Base-by-base conservation (phyloP, 2,329 filamentous ascomycete species). In the Cercospora citrullina region DNA sequence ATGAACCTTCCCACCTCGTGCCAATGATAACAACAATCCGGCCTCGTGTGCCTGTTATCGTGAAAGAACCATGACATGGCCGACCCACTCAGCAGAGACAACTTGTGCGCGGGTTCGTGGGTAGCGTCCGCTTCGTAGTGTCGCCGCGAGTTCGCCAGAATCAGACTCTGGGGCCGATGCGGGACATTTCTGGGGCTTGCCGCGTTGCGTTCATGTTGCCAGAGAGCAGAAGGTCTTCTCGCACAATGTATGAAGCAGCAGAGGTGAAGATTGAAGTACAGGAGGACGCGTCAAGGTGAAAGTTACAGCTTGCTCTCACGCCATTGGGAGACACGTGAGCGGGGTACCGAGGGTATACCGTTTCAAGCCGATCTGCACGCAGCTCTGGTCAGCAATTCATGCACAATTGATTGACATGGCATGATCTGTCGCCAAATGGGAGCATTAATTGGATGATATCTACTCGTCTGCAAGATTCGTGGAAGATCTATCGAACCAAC, bases 281-380 rank as follows among this genome's bases (percentile, higher is more conserved):
- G 39, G 57, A 51, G 14, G 26, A 57, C 62, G 48, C 62, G 62
- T 64, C 55, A 33, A 28, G 23, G 28, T 30, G 30, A 36, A 26
- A 53, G 33, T 42, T 39, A 16, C 14, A 30, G 31, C 33, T 14
- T 51, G 8, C 33, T 48, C 45, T 63, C 45, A 55, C 51, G 63
- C 63, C 39, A 51, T 60, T 48, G 64, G 9, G 64, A 23, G 28
- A 65, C 33, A 26, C 28, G 30, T 55, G 63, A 58, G 63, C 51
- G 63, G 63, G 63, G 63, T 58, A 26, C 57, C 64, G 64, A 65
- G 64, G 64, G 42, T 60, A 55, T 53, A 14, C 23, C 14, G 64
- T 65, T 65, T 65, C 64, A 65, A 31, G 55, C 31, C 23, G 55
- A 36, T 59, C 55, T 21, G 14, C 31, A 23, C 31, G 10, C 23